phyloP scores from a whole-genome alignment of 1,284 basidiomycete genomes.

The Austroboletus novae-zelandiae region DNA sequence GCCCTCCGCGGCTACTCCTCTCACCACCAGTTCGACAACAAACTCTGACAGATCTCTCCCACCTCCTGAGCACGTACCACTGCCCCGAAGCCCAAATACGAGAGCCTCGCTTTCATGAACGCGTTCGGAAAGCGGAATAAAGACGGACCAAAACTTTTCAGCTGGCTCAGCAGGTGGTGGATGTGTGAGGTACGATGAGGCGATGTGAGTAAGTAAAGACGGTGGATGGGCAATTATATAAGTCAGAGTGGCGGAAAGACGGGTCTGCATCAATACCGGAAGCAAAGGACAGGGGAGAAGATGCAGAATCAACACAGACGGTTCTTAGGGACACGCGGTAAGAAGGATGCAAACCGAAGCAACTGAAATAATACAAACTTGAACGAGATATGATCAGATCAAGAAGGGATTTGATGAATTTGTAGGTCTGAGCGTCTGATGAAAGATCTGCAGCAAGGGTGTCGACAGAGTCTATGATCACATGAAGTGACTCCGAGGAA shows the following conservation, averaged over 20 bases:
- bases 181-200: conserved; percentile 62
- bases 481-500: conserved; percentile 44
- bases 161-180: conserved; percentile 61
- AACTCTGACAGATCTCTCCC: conserved; percentile 38
- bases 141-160: conserved; percentile 75
- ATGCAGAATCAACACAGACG: conserved; percentile 69
- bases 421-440: conserved; percentile 52
- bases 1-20: conserved; percentile 39
- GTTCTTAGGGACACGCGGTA: conserved; percentile 35
- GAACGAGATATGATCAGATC: conserved; percentile 42
- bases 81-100: conserved; percentile 54
- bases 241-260: conserved; percentile 64
- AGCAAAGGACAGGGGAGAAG: conserved; percentile 52
- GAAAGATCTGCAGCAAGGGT: conserved; percentile 56
- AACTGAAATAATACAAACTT: conserved; percentile 36
- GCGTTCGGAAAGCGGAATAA: conserved; percentile 64
- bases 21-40: conserved; percentile 61
- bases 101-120: conserved; percentile 56
- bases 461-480: conserved; percentile 69
- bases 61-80: conserved; percentile 43
- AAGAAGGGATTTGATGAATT: conserved; percentile 48
- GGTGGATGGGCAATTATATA: conserved; percentile 68
- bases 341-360: conserved; percentile 5
- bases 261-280: conserved; percentile 55
- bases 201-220: conserved; percentile 59